Conservation (phyloP, 169 alveolate genomes). For the Cardiosporidium cionae region DNA sequence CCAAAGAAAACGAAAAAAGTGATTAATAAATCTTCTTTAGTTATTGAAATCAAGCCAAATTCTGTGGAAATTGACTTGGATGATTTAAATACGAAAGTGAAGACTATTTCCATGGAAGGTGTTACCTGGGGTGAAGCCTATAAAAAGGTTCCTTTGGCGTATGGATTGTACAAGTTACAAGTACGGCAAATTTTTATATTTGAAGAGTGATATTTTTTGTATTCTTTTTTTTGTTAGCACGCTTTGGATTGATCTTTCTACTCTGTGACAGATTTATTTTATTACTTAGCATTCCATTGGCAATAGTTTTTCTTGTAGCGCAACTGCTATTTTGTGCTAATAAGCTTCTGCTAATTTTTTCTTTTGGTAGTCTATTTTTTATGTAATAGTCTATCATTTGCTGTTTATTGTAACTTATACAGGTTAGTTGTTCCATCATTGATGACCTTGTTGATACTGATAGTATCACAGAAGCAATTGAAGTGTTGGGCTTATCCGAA, state of each 20-base stretch:
- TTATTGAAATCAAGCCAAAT: conserved; percentile 67
- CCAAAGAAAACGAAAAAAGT: conserved; percentile 28
- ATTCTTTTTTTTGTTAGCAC: too few relatives aligned
- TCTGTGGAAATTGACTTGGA: conserved; percentile 63
- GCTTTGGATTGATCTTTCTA: too few relatives aligned
- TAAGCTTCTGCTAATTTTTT: too few relatives aligned
- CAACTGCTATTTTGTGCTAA: too few relatives aligned
- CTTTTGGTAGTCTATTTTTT: too few relatives aligned
- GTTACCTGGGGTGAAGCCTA: conserved; percentile 70
- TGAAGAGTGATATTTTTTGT: too few relatives aligned
- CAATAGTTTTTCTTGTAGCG: too few relatives aligned
- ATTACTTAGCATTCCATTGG: too few relatives aligned
- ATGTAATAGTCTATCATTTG: too few relatives aligned
- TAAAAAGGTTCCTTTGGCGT: conserved; percentile 69
- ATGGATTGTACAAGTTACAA: conserved; percentile 67
- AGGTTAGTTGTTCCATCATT: conserved; percentile 64
- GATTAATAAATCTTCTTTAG: conserved; percentile 54
- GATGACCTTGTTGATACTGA: conserved; percentile 70
- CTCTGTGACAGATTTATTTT: too few relatives aligned
- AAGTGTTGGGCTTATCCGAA: conserved; percentile 62
- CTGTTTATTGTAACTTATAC: not conserved
- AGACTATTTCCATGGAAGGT: conserved; percentile 60
- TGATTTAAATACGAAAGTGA: conserved; percentile 54
- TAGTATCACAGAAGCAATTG: conserved; percentile 58
- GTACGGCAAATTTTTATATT: too few relatives aligned